phyloP scores from a whole-genome alignment of 2,329 filamentous ascomycete genomes.

The Monosporascus sp. region DNA sequence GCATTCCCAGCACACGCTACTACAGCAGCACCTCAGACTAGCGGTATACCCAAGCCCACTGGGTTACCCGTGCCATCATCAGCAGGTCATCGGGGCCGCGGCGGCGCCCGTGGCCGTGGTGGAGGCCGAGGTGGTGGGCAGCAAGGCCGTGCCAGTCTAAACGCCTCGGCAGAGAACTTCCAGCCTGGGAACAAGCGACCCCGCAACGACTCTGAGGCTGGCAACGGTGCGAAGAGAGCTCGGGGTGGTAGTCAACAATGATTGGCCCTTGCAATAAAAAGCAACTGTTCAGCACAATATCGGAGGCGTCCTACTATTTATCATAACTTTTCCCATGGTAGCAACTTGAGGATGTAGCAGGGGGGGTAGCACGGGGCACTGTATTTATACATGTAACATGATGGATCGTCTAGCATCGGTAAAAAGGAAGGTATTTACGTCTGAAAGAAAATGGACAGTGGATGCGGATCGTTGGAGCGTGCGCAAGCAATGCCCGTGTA shows the following conservation, averaged over 20 bases:
- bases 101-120: slow-evolving; percentile 31
- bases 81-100: slow-evolving; percentile 24
- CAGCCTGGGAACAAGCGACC: slow-evolving; percentile 52
- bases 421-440: not conserved
- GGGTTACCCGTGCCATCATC: slow-evolving; percentile 35
- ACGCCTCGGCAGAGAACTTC: slow-evolving; percentile 47
- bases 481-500: too few relatives aligned
- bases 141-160: slow-evolving; percentile 36
- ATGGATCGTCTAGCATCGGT: not conserved
- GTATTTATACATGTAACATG: slow-evolving; percentile 3
- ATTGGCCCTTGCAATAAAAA: not conserved
- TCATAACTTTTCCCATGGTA: not conserved
- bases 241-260: slow-evolving; percentile 26
- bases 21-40: slow-evolving; percentile 6
- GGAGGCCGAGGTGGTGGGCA: slow-evolving; percentile 33
- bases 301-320: not conserved
- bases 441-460: not conserved
- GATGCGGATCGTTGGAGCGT: not conserved
- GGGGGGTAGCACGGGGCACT: not conserved
- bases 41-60: slow-evolving; percentile 22
- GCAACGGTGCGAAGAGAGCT: slow-evolving; percentile 34
- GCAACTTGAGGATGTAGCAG: not conserved
- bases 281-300: not conserved
- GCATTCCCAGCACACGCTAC: too few relatives aligned
- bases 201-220: slow-evolving; percentile 41